Evolutionary conservation across 1,284 basidiomycete species (phyloP), one percentile per base, ranked within the genome.

Genomic region (Apiotrichum laibachii): DNA sequence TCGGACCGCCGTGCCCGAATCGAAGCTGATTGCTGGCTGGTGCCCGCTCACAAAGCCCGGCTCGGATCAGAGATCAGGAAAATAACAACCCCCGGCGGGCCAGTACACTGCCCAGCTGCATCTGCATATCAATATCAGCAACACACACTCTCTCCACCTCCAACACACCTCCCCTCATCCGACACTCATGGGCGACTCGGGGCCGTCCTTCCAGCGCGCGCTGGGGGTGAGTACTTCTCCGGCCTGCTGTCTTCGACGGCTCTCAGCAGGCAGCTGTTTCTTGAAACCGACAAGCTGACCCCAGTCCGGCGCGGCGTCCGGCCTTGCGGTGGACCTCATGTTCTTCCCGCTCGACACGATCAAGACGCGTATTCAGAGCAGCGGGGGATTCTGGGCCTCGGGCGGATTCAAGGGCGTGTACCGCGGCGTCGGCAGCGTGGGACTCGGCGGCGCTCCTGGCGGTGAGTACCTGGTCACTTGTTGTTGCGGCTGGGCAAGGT

Each of bases 321-420:
- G 93, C 47, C 89, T 90, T 18, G 84, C 90, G 1, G 92, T 95
- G 26, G 95, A 99, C 79, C 83, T 98, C 59, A 84, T 97, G 40
- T 95, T 98, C 81, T 98, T 92, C 77, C 95, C 95, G 0, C 87
- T 98, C 61, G 95, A 99, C 80, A 97, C 95, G 1, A 80, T 98
- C 73, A 99, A 99, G 80, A 98, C 95, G 16, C 86, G 95, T 39
- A 80, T 97, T 55, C 95, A 99, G 73, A 88, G 92, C 5, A 78
- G 86, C 1, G 86, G 90, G 72, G 95, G 95, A 2, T 98, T 99
- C 76, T 77, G 85, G 57, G 81, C 82, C 26, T 87, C 92, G 1
- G 95, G 96, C 10, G 95, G 94, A 0, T 92, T 99, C 77, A 85
- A 80, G 49, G 93, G 93, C 9, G 85, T 99, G 15, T 99, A 99